A percentile compares a stretch with the other conserved stretches of the same genome.
Conservation (phyloP, 495 filamentous ascomycete species). For the Cercophora newfieldiana region DNA sequence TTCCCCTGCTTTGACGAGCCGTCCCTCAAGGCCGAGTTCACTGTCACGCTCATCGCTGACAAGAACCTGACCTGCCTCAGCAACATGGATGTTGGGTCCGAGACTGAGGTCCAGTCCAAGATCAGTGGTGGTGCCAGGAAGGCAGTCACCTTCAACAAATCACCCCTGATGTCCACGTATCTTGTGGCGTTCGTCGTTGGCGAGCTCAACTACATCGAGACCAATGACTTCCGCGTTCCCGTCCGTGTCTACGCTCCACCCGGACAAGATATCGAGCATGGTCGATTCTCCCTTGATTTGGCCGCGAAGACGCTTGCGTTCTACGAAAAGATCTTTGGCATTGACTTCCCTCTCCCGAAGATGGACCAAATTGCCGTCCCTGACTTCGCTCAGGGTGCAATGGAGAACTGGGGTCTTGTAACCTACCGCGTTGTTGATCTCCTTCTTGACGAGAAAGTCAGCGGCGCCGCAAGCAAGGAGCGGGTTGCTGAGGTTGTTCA, state of each 20-base stretch:
- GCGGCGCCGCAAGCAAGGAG: constrained; percentile 89
- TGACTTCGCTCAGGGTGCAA: constrained; percentile 88
- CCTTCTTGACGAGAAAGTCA: constrained; percentile 87
- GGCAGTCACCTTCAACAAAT: constrained; percentile 72
- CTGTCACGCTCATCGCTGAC: constrained; percentile 72
- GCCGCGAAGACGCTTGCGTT: constrained; percentile 68
- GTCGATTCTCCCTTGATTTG: constrained; percentile 66
- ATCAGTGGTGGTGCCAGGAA: constrained; percentile 60
- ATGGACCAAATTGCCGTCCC: constrained; percentile 99
- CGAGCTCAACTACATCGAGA: constrained; percentile 74
- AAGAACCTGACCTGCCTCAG: constrained; percentile 72
- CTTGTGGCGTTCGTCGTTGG: constrained; percentile 75
- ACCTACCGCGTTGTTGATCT: constrained; percentile 93
- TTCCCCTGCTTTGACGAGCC: constrained; percentile 83
- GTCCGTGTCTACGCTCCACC: constrained; percentile 69
- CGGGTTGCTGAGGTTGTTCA: constrained; percentile 92
- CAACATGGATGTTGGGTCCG: constrained; percentile 76
- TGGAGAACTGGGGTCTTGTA: constrained; percentile 99
- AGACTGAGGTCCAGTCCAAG: constrained; percentile 58
- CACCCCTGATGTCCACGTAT: constrained; percentile 76
- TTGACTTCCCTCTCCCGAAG: constrained; percentile 70
- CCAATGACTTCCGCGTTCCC: constrained; percentile 70
- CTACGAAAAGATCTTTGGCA: constrained; percentile 76
- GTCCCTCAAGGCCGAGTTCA: constrained; percentile 70
- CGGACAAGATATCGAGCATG: constrained; percentile 64